Conservation (phyloP, 495 filamentous ascomycete species). For the Aspergillus cavernicola region DNA sequence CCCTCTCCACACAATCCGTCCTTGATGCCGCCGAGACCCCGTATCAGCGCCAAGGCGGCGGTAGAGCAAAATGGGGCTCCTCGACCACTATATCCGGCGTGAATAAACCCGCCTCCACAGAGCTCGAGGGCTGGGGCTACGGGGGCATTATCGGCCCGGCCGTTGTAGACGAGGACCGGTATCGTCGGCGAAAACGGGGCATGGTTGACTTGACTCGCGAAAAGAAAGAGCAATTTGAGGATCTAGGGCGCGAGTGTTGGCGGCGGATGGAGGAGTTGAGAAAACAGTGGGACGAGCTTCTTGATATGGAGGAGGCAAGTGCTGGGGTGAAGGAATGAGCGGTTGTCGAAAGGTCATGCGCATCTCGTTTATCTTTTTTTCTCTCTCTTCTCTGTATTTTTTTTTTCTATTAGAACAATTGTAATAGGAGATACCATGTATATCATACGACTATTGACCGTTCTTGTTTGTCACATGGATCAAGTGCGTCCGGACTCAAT, state of each 20-base stretch:
- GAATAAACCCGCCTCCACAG: conserved; percentile 62
- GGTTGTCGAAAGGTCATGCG: neutral
- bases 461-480: no score
- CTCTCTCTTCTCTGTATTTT: no score
- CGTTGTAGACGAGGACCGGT: conserved; percentile 42
- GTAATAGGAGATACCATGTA: no score
- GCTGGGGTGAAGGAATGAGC: conserved; percentile 3
- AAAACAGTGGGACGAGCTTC: conserved; percentile 66
- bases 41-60: conserved; percentile 40
- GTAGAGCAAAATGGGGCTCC: conserved; percentile 81
- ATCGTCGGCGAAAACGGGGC: conserved; percentile 52
- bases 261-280: conserved; percentile 79
- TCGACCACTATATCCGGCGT: conserved; percentile 54
- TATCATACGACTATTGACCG: no score
- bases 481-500: no score
- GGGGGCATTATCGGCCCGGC: conserved; percentile 60
- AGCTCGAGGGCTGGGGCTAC: conserved; percentile 82
- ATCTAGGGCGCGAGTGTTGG: conserved; percentile 71
- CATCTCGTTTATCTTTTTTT: no score
- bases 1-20: conserved; percentile 60
- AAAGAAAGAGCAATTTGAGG: conserved; percentile 67
- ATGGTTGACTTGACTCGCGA: conserved; percentile 59
- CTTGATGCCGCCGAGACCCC: conserved; percentile 59
- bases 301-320: conserved; percentile 40
- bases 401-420: no score